Percentiles rank a stretch among this genome's conserved stretches.
Evolutionary conservation across 768 basidiomycete genomes (phyloP).

Genomic region (Dendrothele bispora): DNA sequence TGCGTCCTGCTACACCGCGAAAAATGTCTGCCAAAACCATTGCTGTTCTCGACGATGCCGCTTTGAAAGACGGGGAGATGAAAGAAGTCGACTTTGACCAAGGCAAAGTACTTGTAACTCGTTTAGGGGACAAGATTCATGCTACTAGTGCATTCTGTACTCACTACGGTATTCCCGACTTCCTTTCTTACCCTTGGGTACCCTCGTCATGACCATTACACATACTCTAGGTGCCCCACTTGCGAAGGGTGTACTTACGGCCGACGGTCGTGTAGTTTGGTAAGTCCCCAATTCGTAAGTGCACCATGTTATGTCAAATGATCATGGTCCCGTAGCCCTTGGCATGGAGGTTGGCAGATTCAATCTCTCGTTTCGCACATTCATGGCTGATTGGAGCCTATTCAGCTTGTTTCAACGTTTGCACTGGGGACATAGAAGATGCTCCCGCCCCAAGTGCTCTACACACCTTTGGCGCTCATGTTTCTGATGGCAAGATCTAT

Average conservation of each 20-base stretch:
- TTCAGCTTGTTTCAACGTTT: slow-evolving; percentile 84
- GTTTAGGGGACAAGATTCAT: slow-evolving; percentile 70
- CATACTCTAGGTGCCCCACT: too few species aligned
- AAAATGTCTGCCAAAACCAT: slow-evolving; percentile 51
- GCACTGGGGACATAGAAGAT: slow-evolving; percentile 88
- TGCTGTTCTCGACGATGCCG: slow-evolving; percentile 56
- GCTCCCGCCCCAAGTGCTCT: slow-evolving; percentile 81
- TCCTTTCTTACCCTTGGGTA: too few species aligned
- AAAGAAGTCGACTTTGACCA: slow-evolving; percentile 81
- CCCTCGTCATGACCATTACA: too few species aligned
- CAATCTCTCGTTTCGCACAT: neutral
- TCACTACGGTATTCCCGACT: slow-evolving; percentile 91
- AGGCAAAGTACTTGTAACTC: slow-evolving; percentile 76
- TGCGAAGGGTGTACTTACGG: slow-evolving; percentile 75
- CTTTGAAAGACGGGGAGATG: slow-evolving; percentile 70
- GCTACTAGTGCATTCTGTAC: slow-evolving; percentile 87
- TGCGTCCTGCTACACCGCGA: slow-evolving; percentile 1
- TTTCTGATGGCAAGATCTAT: slow-evolving; percentile 71
- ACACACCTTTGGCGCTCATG: slow-evolving; percentile 71
- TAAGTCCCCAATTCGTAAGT: slow-evolving; percentile 26
- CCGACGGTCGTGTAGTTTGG: slow-evolving; percentile 82
- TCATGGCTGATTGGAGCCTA: too few species aligned
- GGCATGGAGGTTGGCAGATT: slow-evolving; percentile 71
- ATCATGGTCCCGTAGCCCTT: slow-evolving; percentile 50
- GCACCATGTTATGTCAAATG: neutral